Percentiles rank a stretch among this genome's conserved stretches.
phyloP scores from a whole-genome alignment of 202 grass and related monocot genomes.

The Brachypodium distachyon region DNA sequence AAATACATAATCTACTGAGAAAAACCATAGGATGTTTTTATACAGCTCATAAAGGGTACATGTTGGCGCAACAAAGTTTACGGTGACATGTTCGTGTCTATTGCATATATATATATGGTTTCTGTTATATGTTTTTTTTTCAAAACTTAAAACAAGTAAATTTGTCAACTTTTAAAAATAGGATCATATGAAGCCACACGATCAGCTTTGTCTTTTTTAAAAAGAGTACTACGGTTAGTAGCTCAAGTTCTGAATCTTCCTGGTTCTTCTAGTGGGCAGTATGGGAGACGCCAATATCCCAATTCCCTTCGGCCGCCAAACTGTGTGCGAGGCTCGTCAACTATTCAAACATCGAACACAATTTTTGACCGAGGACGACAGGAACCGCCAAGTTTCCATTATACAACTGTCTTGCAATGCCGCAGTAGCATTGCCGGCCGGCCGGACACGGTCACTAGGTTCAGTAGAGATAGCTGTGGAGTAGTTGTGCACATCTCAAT shows the following conservation, averaged over 20 bases:
- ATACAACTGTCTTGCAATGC: too few relatives aligned
- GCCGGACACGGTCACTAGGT: not conserved
- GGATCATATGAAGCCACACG: not conserved
- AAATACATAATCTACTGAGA: too few relatives aligned
- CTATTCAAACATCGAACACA: constrained; percentile 9
- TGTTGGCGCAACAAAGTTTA: not conserved
- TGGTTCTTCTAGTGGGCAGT: not conserved
- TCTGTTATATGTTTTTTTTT: not conserved
- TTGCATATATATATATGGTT: too few relatives aligned
- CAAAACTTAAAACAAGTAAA: not conserved
- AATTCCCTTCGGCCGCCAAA: not conserved
- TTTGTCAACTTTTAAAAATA: not conserved
- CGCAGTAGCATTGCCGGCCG: not conserved
- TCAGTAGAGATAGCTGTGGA: not conserved
- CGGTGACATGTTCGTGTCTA: not conserved
- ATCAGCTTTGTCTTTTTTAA: too few relatives aligned
- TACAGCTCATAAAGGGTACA: too few relatives aligned
- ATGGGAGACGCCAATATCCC: not conserved
- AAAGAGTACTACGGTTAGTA: too few relatives aligned
- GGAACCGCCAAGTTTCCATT: not conserved
- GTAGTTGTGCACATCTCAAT: constrained; percentile 5
- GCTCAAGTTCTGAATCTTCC: constrained; percentile 7
- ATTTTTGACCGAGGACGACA: constrained; percentile 9
- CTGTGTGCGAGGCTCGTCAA: not conserved
- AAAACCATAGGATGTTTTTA: too few relatives aligned